These are phyloP conservation scores for Blastocystis sp. DNA, from an alignment of 352 stramenopile species.

Conservation along the genomic window DNA sequence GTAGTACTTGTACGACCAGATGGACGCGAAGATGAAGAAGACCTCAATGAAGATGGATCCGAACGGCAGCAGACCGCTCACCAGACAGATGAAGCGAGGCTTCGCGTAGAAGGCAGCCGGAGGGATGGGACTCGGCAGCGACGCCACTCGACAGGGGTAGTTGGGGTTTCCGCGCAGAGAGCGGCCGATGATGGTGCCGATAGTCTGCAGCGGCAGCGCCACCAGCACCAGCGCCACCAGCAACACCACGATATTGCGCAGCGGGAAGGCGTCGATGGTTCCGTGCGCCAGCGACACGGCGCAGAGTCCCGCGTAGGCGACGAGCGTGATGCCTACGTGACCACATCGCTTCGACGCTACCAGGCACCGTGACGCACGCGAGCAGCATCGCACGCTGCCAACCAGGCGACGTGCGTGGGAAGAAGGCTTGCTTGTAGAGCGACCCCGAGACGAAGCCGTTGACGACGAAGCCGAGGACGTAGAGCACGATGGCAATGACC, in stretches of 20 bases:
- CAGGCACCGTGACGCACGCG: constrained; percentile 58
- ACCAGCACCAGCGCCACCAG: constrained; percentile 89
- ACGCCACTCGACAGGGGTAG: constrained; percentile 84
- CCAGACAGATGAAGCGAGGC: constrained; percentile 75
- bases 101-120: constrained; percentile 69
- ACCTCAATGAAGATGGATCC: constrained; percentile 99
- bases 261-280: constrained; percentile 61
- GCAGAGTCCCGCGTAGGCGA: constrained; percentile 74
- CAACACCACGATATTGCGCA: constrained; percentile 70
- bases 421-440: constrained; percentile 80
- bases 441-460: constrained; percentile 77
- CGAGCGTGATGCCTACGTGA: constrained; percentile 62
- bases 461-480: constrained; percentile 61
- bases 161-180: constrained; percentile 67
- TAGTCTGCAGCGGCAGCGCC: constrained; percentile 81
- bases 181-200: constrained; percentile 88
- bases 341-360: background rate
- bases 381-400: constrained; percentile 78
- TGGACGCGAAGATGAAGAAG: constrained; percentile 98
- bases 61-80: constrained; percentile 91
- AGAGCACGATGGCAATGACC: background rate
- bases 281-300: constrained; percentile 73
- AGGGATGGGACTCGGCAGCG: constrained; percentile 79
- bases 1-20: constrained; percentile 99
- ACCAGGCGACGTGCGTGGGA: constrained; percentile 75